Percentiles rank a stretch among this genome's conserved stretches.
These are phyloP conservation scores for Sarocladiaceae sp. DNA, from an alignment of 2,329 filamentous ascomycete species.

Conservation along the genomic window DNA sequence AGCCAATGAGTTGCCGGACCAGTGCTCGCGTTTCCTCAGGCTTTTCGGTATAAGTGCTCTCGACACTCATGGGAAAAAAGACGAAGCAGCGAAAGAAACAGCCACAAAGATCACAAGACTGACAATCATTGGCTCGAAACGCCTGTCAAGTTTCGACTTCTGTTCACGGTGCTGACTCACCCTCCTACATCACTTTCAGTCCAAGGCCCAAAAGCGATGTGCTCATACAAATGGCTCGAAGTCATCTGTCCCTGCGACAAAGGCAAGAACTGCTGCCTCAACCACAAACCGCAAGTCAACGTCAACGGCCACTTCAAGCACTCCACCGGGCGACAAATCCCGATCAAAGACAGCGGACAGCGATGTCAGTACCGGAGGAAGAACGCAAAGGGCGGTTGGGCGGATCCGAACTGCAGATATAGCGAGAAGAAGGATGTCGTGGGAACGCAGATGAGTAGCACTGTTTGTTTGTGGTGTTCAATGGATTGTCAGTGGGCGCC, in stretches of 20 bases:
- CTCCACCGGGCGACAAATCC: neutral
- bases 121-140: too few species aligned
- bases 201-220: neutral
- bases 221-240: slow-evolving; percentile 6
- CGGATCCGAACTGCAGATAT: slow-evolving; percentile 5
- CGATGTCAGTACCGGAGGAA: slow-evolving; percentile 3
- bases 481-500: slow-evolving; percentile 1
- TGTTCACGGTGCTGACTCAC: too few species aligned
- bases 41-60: too few species aligned
- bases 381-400: slow-evolving; percentile 5
- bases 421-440: neutral
- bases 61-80: too few species aligned
- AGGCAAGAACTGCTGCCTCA: slow-evolving; percentile 1
- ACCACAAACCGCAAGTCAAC: neutral
- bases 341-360: neutral
- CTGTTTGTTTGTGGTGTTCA: neutral
- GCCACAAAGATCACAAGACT: too few species aligned
- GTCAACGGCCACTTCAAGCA: neutral
- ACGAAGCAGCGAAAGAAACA: neutral
- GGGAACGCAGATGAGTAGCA: neutral
- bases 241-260: slow-evolving; percentile 5
- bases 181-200: neutral
- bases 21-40: too few species aligned
- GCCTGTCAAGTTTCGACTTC: too few species aligned
- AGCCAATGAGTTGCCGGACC: too few species aligned